Base-by-base conservation (phyloP, 441 rosid genomes). In the Pelargonium exstipulatum region DNA sequence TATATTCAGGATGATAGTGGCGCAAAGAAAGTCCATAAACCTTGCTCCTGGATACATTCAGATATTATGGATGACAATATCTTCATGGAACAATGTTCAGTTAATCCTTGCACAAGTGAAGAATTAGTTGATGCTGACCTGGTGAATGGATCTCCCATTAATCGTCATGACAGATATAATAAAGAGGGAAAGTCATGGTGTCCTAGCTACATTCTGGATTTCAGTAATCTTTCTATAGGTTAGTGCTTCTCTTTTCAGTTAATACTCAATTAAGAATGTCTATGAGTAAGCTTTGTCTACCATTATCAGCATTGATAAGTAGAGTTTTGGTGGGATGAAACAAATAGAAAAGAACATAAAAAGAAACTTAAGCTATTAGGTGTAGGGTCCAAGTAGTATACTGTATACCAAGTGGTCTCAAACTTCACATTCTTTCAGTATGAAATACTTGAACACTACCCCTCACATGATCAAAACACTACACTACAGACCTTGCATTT, bases 21-120 rank as follows among this genome's bases (percentile, higher is more conserved):
- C 69, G 8, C 69, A 18, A 69, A 72, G 17, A 80, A 75, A 72
- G 77, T 60, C 42, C 68, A 72, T 62, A 90, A 85, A 70, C 89
- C 85, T 60, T 86, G 87, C 78, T 83, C 91, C 68, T 95, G 97
- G 99, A 84, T 90, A 82, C 99, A 95, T 79, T 78, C 92, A 0
- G 96, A 95, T 74, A 80, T 95, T 69, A 95, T 95, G 97, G 96
- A 94, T 75, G 99, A 91, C 83, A 94, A 94, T 77, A 71, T 91
- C 71, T 82, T 82, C 80, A 84, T 91, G 97, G 92, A 90, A 81
- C 86, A 84, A 66, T 65, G 80, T 69, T 55, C 35, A 29, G 62
- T 49, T 35, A 64, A 71, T 64, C 49, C 80, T 16, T 48, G 51
- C 73, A 62, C 24, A 42, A 67, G 43, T 76, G 79, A 69, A 75